Conservation (phyloP, 805 yeast genomes). For the Priceomyces carsonii region DNA sequence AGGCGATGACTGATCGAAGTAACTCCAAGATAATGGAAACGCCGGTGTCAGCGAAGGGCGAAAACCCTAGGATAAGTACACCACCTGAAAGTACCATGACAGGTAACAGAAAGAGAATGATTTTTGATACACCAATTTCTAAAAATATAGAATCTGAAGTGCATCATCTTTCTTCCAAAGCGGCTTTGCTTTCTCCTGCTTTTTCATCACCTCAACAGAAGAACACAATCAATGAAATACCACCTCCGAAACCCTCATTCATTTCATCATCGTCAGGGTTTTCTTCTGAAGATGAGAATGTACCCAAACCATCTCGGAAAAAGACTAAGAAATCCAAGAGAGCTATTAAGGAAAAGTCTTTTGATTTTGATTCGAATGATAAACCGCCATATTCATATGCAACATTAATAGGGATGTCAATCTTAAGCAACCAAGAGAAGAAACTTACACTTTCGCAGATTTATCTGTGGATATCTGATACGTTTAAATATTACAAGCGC, state of each 20-base stretch:
- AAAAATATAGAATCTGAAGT: conserved; percentile 5
- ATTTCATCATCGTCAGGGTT: conserved; percentile 15
- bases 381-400: conserved; percentile 97
- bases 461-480: conserved; percentile 86
- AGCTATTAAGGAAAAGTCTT: conserved; percentile 32
- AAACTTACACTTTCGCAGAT: conserved; percentile 59
- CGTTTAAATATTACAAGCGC: conserved; percentile 78
- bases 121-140: conserved; percentile 11
- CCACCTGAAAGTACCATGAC: conserved; percentile 33
- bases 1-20: not conserved
- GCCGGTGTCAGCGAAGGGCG: conserved; percentile 19
- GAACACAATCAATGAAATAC: conserved; percentile 4
- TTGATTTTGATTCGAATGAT: conserved; percentile 51
- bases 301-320: conserved; percentile 38
- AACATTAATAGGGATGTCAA: conserved; percentile 89
- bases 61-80: conserved; percentile 30
- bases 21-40: conserved; percentile 19
- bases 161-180: conserved; percentile 8
- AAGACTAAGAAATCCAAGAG: conserved; percentile 29
- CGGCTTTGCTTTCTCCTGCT: conserved; percentile 39
- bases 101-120: conserved; percentile 10
- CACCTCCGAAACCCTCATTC: conserved; percentile 14
- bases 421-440: conserved; percentile 68
- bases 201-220: conserved; percentile 49
- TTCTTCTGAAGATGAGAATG: conserved; percentile 12